Evolutionary conservation across 192 early-diverging fungal species (phyloP), one percentile per base, ranked within the genome.

Genomic region (Neocallimastix lanati): DNA sequence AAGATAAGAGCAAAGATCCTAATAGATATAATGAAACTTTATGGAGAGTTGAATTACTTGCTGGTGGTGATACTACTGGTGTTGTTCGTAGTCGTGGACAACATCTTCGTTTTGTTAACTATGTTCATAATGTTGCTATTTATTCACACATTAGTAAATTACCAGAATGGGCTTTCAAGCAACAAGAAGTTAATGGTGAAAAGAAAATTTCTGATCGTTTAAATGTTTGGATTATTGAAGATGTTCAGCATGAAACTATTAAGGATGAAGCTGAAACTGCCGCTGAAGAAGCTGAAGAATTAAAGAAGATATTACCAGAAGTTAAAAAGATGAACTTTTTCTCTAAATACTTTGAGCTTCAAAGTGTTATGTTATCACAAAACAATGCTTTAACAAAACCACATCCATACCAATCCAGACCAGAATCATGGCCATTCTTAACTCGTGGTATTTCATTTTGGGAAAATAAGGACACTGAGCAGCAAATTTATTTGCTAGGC

Each of bases 181-280:
- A 95, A 84, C 87, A 93, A 77, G 96, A 99, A 81, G 88, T 98
- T 37, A 98, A 96, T 82, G 96, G 97, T 13, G 96, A 97, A 87
- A 94, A 95, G 82, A 94, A 94, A 28, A 80, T 86, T 80, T 79
- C 87, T 76, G 93, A 96, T 82, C 86, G 88, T 78, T 82, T 83
- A 76, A 94, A 93, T 81, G 78, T 87, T 58, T 99, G 95, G 95
- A 85, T 88, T 76, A 87, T 93, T n/a, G 88, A 95, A 28, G 87
- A 91, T 25, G 92, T 99, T 77, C 81, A 86, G 29, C 79, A 92
- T 86, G 82, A 88, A 28, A 76, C n/a, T 30, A 36, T 36, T 29
- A 35, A 29, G 25, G 15, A 29, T 29, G 80, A 80, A 28, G 28
- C 81, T 37, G 29, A 82, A 82, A 77, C 80, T 29, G 80, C 27